Conservation (phyloP, 164 flowering plant genomes). For the Pachysandra terminalis region DNA sequence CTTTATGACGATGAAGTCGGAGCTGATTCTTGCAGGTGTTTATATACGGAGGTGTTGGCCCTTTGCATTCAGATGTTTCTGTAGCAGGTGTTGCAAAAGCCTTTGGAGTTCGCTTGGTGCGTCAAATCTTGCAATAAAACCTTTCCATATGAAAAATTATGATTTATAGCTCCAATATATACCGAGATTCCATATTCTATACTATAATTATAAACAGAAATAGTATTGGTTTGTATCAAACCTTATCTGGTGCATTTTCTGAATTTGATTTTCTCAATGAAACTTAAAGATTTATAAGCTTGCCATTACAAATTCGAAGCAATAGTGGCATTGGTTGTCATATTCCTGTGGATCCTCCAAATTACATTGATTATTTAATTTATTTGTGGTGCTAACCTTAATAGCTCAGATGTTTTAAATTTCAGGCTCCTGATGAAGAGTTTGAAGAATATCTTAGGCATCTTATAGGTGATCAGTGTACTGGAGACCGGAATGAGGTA, state of each 20-base stretch:
- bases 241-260: not conserved
- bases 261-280: not conserved
- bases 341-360: not conserved
- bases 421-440: slow-evolving; percentile 98
- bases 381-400: slow-evolving; percentile 2
- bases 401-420: slow-evolving; percentile 5
- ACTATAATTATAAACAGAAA: not conserved
- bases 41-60: slow-evolving; percentile 91
- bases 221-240: not conserved
- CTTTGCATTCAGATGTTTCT: slow-evolving; percentile 88
- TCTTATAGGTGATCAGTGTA: slow-evolving; percentile 58
- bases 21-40: slow-evolving; percentile 53
- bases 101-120: slow-evolving; percentile 93
- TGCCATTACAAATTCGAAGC: not conserved
- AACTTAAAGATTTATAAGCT: not conserved
- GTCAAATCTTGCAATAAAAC: slow-evolving; percentile 19
- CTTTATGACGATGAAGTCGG: slow-evolving; percentile 3
- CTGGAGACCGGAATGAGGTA: slow-evolving; percentile 90
- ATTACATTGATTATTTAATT: not conserved
- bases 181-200: not conserved
- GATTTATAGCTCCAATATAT: not conserved
- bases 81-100: slow-evolving; percentile 94
- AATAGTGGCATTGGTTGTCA: not conserved
- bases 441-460: slow-evolving; percentile 87
- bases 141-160: not conserved